Evolutionary conservation across 1,284 basidiomycete genomes (phyloP).

Genomic region (Calocybe gambosa): DNA sequence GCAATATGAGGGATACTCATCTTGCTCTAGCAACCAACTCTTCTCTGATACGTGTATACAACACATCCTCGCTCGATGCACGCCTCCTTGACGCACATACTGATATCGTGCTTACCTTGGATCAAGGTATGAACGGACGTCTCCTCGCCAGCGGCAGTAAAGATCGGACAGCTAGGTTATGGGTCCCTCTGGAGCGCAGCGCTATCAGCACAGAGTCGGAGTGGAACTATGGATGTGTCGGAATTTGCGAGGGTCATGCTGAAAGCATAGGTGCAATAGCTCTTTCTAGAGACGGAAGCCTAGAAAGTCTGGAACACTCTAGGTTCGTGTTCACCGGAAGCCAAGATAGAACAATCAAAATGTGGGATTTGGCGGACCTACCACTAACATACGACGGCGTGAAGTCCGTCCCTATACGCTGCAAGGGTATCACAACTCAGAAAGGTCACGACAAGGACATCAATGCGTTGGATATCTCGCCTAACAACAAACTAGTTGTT

Average conservation of each 20-base stretch:
- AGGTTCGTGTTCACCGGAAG: conserved; percentile 89
- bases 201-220: conserved; percentile 16
- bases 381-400: conserved; percentile 21
- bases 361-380: conserved; percentile 84
- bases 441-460: conserved; percentile 99
- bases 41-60: conserved; percentile 85
- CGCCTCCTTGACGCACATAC: conserved; percentile 83
- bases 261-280: conserved; percentile 92
- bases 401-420: conserved; percentile 35
- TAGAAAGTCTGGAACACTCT: conserved; percentile 23
- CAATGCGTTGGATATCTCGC: conserved; percentile 91
- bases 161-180: conserved; percentile 84
- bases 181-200: conserved; percentile 49
- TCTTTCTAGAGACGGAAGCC: conserved; percentile 42
- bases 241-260: conserved; percentile 88
- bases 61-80: conserved; percentile 66
- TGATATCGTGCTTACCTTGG: conserved; percentile 88
- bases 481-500: conserved; percentile 84
- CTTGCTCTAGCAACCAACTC: conserved; percentile 96
- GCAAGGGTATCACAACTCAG: conserved; percentile 81
- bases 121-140: conserved; percentile 59
- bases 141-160: conserved; percentile 89
- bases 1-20: conserved; percentile 48
- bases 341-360: conserved; percentile 96
- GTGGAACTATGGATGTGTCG: conserved; percentile 77